Percentiles rank a stretch among this genome's conserved stretches.
These are phyloP conservation scores for Tolypocladium paradoxum DNA, from an alignment of 2,329 filamentous ascomycete species.

Conservation along the genomic window DNA sequence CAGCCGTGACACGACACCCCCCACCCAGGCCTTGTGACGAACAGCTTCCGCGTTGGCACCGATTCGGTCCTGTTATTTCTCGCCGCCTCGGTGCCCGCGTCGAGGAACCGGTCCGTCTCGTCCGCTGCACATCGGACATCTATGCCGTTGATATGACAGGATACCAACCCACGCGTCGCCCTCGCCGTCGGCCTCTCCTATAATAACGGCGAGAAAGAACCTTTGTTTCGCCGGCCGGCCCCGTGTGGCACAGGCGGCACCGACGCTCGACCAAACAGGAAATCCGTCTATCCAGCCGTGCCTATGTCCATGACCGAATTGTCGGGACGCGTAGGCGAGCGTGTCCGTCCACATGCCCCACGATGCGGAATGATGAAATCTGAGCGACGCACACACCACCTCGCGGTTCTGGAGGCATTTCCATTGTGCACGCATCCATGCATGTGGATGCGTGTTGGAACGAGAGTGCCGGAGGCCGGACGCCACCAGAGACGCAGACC, in stretches of 20 bases:
- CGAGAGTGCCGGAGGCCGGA: background rate
- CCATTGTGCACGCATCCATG: no score
- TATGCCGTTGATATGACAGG: slow-evolving; percentile 1
- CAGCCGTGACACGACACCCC: background rate
- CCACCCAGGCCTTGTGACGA: background rate
- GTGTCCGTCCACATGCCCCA: background rate
- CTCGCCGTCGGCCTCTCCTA: slow-evolving; percentile 1
- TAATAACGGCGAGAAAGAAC: slow-evolving; percentile 1
- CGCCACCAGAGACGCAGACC: background rate
- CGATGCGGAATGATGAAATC: background rate
- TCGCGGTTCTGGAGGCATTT: background rate
- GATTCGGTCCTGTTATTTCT: no score
- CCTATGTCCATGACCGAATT: background rate
- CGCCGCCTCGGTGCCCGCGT: background rate
- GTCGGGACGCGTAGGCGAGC: background rate
- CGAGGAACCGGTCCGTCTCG: background rate
- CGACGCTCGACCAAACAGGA: background rate
- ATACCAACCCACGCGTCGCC: slow-evolving; percentile 6
- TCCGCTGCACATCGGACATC: background rate
- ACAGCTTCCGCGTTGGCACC: background rate
- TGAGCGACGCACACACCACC: background rate
- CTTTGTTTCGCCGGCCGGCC: slow-evolving; percentile 1
- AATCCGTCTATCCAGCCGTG: background rate
- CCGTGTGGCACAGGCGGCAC: background rate
- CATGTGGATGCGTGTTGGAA: background rate